Evolutionary conservation across 371 early-diverging fungal species (phyloP), one percentile per base, ranked within the genome.

Genomic region (Parasitella parasitica): DNA sequence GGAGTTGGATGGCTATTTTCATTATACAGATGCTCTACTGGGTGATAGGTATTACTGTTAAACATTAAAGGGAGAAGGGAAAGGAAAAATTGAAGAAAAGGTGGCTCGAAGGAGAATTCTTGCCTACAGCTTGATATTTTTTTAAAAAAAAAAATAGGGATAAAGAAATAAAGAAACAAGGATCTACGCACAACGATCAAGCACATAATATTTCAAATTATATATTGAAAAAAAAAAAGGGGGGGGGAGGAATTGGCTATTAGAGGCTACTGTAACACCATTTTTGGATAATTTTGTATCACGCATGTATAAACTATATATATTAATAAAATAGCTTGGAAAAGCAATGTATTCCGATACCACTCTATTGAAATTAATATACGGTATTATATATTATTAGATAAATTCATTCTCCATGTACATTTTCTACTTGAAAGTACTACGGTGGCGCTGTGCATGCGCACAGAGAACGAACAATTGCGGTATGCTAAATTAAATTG

Each of bases 1-100:
- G 67, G 67, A 7, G 51, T 67, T 37, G 59, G 49, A 4, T 43
- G 30, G 26, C 54, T 39, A 46, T 59, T 30, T 12, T 64, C 51
- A 27, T 49, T 18, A 7, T 28, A 37, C 6, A 32, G 28, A 4
- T 34, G 22, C 6, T 12, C 22, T 22, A 24, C 11, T 46, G 46
- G 20, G 13, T 46, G 24, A 24, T 46, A 12, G 5, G 20, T 20
- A 24, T 46, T 57, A 27, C 43, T 52, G 28, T 51, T 53, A 36
- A 36, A 58, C 64, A 64, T 64, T 20, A 51, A 35, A 32, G 34
- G 50, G 16, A 36, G 12, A 3, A 26, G n/a, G n/a, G 11, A 32
- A 32, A 32, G 11, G 11, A 32, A 32, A 53, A 59, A 43, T 27
- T 12, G 20, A 43, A 57, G 24, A n/a, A 35, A 48, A 35, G 27